Conservation (phyloP, 306 rosid species). For the Calophaca sinica region DNA sequence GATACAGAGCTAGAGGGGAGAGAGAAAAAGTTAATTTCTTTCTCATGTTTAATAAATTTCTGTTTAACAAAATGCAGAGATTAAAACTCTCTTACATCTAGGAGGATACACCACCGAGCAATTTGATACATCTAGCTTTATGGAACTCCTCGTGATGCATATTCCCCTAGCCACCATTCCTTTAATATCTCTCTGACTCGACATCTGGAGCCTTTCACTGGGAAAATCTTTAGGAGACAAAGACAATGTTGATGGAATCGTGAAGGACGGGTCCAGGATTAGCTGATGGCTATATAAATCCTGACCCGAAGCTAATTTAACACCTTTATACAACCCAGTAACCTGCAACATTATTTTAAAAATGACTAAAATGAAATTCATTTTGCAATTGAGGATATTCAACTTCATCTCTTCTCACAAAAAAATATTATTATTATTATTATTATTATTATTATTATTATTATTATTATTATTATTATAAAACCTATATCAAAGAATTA, state of each 20-base stretch:
- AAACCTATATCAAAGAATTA: conserved; percentile 30
- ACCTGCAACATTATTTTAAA: conserved; percentile 57
- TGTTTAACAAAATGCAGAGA: conserved; percentile 34
- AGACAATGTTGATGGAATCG: conserved; percentile 50
- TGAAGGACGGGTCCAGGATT: conserved; percentile 80
- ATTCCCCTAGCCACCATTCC: conserved; percentile 89
- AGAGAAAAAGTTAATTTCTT: conserved; percentile 43
- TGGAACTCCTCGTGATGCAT: conserved; percentile 75
- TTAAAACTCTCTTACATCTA: conserved; percentile 66
- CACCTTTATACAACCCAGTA: conserved; percentile 76
- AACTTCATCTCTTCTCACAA: conserved; percentile 34
- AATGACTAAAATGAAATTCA: conserved; percentile 43
- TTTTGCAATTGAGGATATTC: conserved; percentile 35
- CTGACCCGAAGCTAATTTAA: conserved; percentile 90
- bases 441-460: not conserved
- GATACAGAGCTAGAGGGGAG: conserved; percentile 65
- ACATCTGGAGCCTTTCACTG: conserved; percentile 53
- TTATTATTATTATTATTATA: not conserved
- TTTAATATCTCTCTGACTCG: conserved; percentile 57
- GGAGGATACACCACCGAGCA: conserved; percentile 85
- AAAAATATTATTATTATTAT: not conserved
- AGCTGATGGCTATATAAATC: conserved; percentile 73
- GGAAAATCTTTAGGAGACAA: conserved; percentile 50
- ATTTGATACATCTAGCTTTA: conserved; percentile 67
- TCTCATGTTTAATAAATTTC: conserved; percentile 6